Conservation (phyloP, 1,284 basidiomycete genomes). For the Sanguinoderma infundibulare region DNA sequence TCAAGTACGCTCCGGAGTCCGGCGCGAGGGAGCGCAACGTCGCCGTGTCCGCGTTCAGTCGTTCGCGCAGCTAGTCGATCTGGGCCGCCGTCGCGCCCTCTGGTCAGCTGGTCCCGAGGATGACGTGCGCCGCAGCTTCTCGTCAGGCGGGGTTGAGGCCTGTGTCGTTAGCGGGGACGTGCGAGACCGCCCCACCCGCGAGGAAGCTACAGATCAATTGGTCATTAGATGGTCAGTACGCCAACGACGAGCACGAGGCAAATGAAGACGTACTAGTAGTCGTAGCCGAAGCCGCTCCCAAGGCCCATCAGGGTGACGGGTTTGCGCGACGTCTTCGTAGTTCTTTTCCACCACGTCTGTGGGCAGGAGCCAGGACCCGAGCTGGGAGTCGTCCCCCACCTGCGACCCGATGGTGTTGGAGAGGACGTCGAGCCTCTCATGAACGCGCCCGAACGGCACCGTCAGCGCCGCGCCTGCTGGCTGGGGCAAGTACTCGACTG, state of each 20-base stretch:
- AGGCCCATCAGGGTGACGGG: slow-evolving; percentile 32
- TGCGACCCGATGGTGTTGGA: slow-evolving; percentile 7
- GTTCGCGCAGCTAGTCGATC: slow-evolving; percentile 32
- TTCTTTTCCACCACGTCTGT: slow-evolving; percentile 35
- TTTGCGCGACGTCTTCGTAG: slow-evolving; percentile 32
- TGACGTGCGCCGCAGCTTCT: slow-evolving; percentile 37
- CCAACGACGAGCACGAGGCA: not conserved
- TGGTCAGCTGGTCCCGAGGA: slow-evolving; percentile 36
- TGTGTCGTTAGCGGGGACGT: slow-evolving; percentile 38
- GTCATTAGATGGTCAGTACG: not conserved
- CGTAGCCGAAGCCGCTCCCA: slow-evolving; percentile 10
- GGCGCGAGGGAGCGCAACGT: slow-evolving; percentile 30
- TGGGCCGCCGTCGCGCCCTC: slow-evolving; percentile 33
- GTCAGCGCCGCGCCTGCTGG: slow-evolving; percentile 13
- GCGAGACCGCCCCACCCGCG: slow-evolving; percentile 45
- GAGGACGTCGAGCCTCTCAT: slow-evolving; percentile 28
- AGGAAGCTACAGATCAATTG: slow-evolving; percentile 3
- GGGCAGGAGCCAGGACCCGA: slow-evolving; percentile 44
- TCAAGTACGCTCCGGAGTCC: slow-evolving; percentile 43
- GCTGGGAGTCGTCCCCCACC: slow-evolving; percentile 25
- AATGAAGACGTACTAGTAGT: slow-evolving; percentile 20
- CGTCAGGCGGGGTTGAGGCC: slow-evolving; percentile 52
- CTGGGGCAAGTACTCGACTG: not conserved
- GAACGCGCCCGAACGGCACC: slow-evolving; percentile 31
- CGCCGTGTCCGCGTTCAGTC: slow-evolving; percentile 32